Evolutionary conservation across 371 early-diverging fungal genomes (phyloP).

Genomic region (Apophysomyces ossiformis): DNA sequence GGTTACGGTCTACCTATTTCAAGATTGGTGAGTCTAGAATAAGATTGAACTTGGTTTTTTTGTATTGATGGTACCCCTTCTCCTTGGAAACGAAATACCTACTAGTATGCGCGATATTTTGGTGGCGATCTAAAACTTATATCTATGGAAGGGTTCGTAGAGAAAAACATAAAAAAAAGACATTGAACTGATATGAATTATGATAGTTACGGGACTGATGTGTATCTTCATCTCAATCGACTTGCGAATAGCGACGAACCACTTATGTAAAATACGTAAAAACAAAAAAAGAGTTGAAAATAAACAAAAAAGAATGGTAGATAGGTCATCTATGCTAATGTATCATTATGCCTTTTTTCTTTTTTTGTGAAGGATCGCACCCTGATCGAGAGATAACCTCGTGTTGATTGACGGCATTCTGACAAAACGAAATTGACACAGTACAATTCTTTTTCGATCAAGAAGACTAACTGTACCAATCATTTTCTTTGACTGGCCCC

Average conservation of each 20-base stretch:
- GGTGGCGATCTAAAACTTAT: slow-evolving; percentile 94
- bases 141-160: slow-evolving; percentile 90
- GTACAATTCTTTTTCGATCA: background rate
- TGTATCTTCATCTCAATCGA: slow-evolving; percentile 91
- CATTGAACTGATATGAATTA: background rate
- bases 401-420: background rate
- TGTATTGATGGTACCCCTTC: background rate
- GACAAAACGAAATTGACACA: background rate
- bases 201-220: slow-evolving; percentile 87
- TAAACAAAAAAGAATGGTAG: background rate
- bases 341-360: background rate
- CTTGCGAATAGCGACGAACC: slow-evolving; percentile 93
- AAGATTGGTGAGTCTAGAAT: slow-evolving; percentile 50
- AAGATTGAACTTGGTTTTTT: background rate
- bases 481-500: background rate
- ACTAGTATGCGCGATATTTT: slow-evolving; percentile 87
- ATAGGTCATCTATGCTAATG: background rate
- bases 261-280: slow-evolving; percentile 54
- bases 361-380: slow-evolving; percentile 5
- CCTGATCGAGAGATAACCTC: slow-evolving; percentile 4
- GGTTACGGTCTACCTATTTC: slow-evolving; percentile 91
- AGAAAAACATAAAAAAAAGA: background rate
- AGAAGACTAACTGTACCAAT: background rate
- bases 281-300: background rate
- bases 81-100: background rate